Evolutionary conservation across 1,284 basidiomycete species (phyloP).

Genomic region (Heterobasidion annosum): DNA sequence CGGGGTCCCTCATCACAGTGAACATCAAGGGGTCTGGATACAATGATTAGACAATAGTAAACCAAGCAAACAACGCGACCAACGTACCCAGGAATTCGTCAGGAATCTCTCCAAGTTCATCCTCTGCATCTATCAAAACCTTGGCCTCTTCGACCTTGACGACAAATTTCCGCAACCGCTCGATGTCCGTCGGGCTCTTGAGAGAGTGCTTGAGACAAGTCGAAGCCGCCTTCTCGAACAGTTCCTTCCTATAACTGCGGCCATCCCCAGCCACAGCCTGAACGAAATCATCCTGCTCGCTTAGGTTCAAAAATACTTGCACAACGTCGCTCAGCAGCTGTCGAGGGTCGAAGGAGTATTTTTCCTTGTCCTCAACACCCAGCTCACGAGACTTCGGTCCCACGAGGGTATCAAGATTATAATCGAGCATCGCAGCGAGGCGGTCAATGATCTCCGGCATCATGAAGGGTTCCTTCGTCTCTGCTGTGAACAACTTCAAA

Average conservation of each 20-base stretch:
- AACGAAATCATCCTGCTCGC: conserved; percentile 75
- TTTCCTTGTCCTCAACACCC: conserved; percentile 81
- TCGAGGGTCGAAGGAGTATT: conserved; percentile 86
- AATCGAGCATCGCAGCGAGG: conserved; percentile 94
- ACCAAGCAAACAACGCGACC: conserved; percentile 4
- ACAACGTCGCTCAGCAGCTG: conserved; percentile 82
- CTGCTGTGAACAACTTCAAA: conserved; percentile 87
- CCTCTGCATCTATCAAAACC: conserved; percentile 75
- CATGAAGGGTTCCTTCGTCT: conserved; percentile 91
- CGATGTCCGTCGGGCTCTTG: conserved; percentile 79
- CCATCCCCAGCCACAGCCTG: conserved; percentile 89
- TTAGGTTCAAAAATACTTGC: conserved; percentile 88
- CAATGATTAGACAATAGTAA: not conserved
- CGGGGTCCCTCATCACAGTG: conserved; percentile 95
- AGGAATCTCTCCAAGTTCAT: conserved; percentile 89
- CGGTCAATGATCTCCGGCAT: conserved; percentile 94
- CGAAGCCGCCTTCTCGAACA: conserved; percentile 77
- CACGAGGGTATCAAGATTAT: conserved; percentile 86
- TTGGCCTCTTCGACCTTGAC: conserved; percentile 81
- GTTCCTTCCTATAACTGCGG: conserved; percentile 78
- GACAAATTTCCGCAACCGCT: conserved; percentile 66
- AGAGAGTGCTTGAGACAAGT: conserved; percentile 63
- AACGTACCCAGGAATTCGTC: conserved; percentile 87
- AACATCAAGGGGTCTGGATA: conserved; percentile 82
- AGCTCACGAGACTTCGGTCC: conserved; percentile 83